These are phyloP conservation scores for Neostapfia colusana DNA, from an alignment of 176 grass and related monocot species.

Conservation along the genomic window DNA sequence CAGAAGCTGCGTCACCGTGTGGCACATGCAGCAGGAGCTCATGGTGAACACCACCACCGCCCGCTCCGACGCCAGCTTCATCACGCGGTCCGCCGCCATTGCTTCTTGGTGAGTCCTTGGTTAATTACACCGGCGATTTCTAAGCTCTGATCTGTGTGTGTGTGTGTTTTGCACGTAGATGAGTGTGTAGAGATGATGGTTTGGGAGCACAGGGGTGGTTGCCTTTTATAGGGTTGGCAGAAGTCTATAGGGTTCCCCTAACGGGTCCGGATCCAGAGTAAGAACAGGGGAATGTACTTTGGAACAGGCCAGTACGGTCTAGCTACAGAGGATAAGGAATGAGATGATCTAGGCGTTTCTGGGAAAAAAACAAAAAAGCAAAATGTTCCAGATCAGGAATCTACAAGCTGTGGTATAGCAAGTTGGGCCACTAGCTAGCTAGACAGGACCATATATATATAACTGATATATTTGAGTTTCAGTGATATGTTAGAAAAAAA, in stretches of 20 bases:
- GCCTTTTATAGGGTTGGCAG: conserved; percentile 38
- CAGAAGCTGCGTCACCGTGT: conserved; percentile 69
- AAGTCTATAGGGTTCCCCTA: conserved; percentile 1
- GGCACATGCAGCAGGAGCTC: conserved; percentile 82
- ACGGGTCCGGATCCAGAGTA: not conserved
- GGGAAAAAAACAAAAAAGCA: not conserved
- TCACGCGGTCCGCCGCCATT: conserved; percentile 63
- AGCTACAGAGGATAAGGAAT: not conserved
- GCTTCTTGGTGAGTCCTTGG: not conserved
- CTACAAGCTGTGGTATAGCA: not conserved
- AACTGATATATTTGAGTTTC: not conserved
- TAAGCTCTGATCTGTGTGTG: not conserved
- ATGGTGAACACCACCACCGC: conserved; percentile 74
- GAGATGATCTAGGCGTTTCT: not conserved
- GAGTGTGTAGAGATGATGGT: conserved; percentile 22
- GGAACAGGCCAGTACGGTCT: not conserved
- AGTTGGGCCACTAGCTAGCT: not conserved
- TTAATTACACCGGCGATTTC: not conserved
- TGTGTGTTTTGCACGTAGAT: not conserved
- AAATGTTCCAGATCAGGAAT: conserved; percentile 33
- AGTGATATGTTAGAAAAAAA: not conserved
- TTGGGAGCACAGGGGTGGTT: conserved; percentile 1
- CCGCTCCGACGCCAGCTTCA: conserved; percentile 51
- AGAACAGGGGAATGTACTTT: not conserved
- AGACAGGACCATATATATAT: not conserved